phyloP scores from a whole-genome alignment of 2,329 filamentous ascomycete species.

The Alternaria gansuensis region DNA sequence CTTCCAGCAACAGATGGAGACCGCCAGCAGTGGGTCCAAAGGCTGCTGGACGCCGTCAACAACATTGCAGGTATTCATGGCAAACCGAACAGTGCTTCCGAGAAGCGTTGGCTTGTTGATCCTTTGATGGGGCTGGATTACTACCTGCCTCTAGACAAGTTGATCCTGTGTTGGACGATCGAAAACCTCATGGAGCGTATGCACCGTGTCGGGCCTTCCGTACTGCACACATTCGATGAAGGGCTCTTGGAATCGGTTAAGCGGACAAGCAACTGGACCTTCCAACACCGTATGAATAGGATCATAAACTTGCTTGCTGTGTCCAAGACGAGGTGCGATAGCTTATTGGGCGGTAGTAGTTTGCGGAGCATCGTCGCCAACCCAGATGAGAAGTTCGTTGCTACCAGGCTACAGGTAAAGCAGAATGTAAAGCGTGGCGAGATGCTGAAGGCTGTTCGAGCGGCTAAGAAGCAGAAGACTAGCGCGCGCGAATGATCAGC shows the following conservation, averaged over 20 bases:
- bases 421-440: slow-evolving; percentile 8
- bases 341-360: slow-evolving; percentile 6
- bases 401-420: neutral
- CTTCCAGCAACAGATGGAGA: slow-evolving; percentile 7
- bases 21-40: slow-evolving; percentile 7
- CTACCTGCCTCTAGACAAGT: slow-evolving; percentile 4
- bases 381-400: neutral
- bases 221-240: neutral
- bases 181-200: slow-evolving; percentile 4
- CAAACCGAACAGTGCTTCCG: neutral
- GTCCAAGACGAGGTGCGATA: slow-evolving; percentile 15
- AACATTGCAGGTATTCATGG: slow-evolving; percentile 6
- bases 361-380: slow-evolving; percentile 10
- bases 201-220: neutral
- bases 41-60: slow-evolving; percentile 15
- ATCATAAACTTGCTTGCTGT: slow-evolving; percentile 8
- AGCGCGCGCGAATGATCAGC: neutral
- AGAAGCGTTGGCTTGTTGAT: slow-evolving; percentile 5
- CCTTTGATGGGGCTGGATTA: neutral
- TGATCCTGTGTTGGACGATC: slow-evolving; percentile 12
- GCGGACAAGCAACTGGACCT: slow-evolving; percentile 4
- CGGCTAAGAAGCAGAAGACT: neutral
- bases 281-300: slow-evolving; percentile 1
- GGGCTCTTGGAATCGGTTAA: neutral
- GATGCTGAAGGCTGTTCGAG: slow-evolving; percentile 3